A percentile compares a stretch with the other conserved stretches of the same genome.
Conservation (phyloP, 441 rosid species). For the Biscutella auriculata region DNA sequence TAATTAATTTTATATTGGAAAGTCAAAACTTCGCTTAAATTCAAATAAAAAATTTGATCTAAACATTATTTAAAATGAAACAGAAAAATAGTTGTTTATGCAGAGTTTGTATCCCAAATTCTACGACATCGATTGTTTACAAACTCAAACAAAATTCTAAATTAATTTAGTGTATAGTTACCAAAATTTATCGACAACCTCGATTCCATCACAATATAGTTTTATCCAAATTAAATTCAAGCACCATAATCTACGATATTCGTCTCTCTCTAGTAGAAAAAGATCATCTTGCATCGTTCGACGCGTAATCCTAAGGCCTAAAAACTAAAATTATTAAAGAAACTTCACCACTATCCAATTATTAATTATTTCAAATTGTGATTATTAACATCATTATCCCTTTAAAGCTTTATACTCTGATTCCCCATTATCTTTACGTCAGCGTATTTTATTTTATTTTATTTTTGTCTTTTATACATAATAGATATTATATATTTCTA, state of each 20-base stretch:
- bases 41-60: no score
- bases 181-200: no score
- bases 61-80: no score
- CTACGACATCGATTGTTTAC: no score
- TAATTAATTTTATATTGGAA: no score
- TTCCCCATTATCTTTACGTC: neutral
- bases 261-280: neutral
- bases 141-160: no score
- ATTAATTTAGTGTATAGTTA: no score
- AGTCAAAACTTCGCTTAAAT: no score
- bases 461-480: no score
- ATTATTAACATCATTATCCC: neutral
- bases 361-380: neutral
- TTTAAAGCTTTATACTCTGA: neutral
- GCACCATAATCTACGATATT: neutral
- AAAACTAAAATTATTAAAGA: neutral
- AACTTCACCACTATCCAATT: neutral
- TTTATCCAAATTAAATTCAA: neutral
- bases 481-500: neutral
- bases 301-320: neutral
- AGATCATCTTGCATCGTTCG: neutral
- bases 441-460: neutral
- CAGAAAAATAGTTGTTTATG: no score
- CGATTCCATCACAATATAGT: neutral
- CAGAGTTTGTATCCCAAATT: no score